phyloP scores from a whole-genome alignment of 768 basidiomycete genomes.

The Termitomyces sp. region DNA sequence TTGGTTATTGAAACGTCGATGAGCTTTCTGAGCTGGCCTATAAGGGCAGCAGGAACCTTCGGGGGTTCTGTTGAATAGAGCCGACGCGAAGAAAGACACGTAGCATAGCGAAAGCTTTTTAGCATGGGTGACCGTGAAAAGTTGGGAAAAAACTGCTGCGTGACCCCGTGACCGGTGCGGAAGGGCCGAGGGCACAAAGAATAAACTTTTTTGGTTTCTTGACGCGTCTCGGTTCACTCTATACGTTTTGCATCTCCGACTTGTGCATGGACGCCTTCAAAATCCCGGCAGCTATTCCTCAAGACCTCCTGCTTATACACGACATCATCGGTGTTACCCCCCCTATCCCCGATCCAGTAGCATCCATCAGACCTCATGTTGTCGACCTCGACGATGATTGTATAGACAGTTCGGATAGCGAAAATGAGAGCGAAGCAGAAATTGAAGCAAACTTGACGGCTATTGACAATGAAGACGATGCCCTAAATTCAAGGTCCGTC shows the following conservation, averaged over 20 bases:
- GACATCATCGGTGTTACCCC: constrained; percentile 49
- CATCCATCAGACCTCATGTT: not conserved
- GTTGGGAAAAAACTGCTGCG: constrained; percentile 13
- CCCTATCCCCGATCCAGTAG: not conserved
- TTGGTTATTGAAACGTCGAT: constrained; percentile 80
- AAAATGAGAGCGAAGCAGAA: constrained; percentile 63
- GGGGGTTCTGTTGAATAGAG: constrained; percentile 45
- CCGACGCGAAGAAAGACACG: constrained; percentile 21
- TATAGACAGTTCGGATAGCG: constrained; percentile 49
- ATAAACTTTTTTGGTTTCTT: constrained; percentile 7
- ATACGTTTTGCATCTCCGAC: not conserved
- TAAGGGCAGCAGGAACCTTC: constrained; percentile 68
- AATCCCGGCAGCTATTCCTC: constrained; percentile 55
- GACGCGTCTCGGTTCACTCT: constrained; percentile 9
- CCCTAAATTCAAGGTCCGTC: constrained; percentile 18
- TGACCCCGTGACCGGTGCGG: constrained; percentile 12
- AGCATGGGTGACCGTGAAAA: constrained; percentile 13
- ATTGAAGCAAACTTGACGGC: constrained; percentile 58
- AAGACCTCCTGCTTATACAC: constrained; percentile 71
- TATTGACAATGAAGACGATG: constrained; percentile 30
- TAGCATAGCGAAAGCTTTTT: constrained; percentile 11
- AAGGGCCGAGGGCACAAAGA: not conserved
- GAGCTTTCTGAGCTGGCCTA: constrained; percentile 80
- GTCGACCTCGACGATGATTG: constrained; percentile 30
- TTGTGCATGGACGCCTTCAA: constrained; percentile 44